Evolutionary conservation across 495 filamentous ascomycete species (phyloP), one percentile per base, ranked within the genome.

Genomic region (Tuber aestivum): DNA sequence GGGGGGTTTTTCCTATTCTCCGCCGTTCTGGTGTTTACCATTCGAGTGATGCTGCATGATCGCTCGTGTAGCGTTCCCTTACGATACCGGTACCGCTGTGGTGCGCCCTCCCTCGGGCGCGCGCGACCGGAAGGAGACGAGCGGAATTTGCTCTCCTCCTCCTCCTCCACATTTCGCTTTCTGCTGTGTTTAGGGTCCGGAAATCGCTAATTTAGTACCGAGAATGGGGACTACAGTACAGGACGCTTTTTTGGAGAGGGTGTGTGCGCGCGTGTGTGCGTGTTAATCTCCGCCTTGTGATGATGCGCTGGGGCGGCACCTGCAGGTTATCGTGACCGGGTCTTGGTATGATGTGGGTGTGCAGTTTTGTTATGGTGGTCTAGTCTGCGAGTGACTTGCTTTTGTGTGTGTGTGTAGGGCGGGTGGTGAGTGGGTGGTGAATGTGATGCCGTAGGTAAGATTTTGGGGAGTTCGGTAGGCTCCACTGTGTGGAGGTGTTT

Each of bases 311-410:
- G 56, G 56, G 56, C 32, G 32, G 27, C 56, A 65, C 27, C 56
- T 65, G 27, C 56, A 65, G 56, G 14, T 18, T 65, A 65, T 32
- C 56, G 56, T 65, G 56, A 65, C 56, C 56, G 16, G 56, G 27
- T 65, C 56, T 65, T 65, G 56, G 56, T 65, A 65, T 65, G 56
- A 65, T 65, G 56, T 35, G 56, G 56, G 56, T 65, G 56, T 61
- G 56, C 56, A 65, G 27, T 32, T 65, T 3, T n/a, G 21, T 56
- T 61, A 7, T 4, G n/a, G n/a, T n/a, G n/a, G n/a, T n/a, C n/a
- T n/a, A n/a, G n/a, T n/a, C n/a, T n/a, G n/a, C n/a, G n/a, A n/a
- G n/a, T n/a, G n/a, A n/a, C n/a, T n/a, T n/a, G n/a, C n/a, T n/a
- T n/a, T n/a, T 40, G 38, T 7, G 38, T 40, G 38, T 40, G 38